Conservation (phyloP, 352 stramenopile genomes). For the Pythium phragmiticola region DNA sequence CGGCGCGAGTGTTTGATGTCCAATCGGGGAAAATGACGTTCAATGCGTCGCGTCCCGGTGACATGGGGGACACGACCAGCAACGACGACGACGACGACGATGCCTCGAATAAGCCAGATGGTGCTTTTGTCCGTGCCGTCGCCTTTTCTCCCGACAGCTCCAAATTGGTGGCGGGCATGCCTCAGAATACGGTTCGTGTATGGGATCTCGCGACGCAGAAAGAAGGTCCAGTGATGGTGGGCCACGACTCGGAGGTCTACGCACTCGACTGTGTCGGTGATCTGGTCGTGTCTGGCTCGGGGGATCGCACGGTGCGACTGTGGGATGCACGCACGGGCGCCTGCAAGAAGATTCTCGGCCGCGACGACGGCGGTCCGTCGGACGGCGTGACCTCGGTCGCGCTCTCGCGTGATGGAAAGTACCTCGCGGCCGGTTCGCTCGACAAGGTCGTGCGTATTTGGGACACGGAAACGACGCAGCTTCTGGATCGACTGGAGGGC, state of each 20-base stretch:
- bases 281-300: slow-evolving; percentile 81
- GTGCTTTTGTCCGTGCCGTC: slow-evolving; percentile 79
- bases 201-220: slow-evolving; percentile 83
- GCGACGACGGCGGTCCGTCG: slow-evolving; percentile 70
- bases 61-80: slow-evolving; percentile 26
- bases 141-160: slow-evolving; percentile 84
- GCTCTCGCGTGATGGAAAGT: slow-evolving; percentile 71
- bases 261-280: slow-evolving; percentile 85
- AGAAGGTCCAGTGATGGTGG: slow-evolving; percentile 76
- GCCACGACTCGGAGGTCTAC: slow-evolving; percentile 86
- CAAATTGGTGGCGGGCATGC: slow-evolving; percentile 86
- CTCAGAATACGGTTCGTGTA: slow-evolving; percentile 83
- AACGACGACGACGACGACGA: slow-evolving; percentile 21
- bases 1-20: slow-evolving; percentile 83
- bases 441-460: slow-evolving; percentile 88
- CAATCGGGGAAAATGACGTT: slow-evolving; percentile 81
- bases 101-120: slow-evolving; percentile 62
- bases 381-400: slow-evolving; percentile 83
- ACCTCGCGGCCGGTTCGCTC: slow-evolving; percentile 76
- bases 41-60: slow-evolving; percentile 55
- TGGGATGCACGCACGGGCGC: slow-evolving; percentile 80
- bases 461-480: slow-evolving; percentile 77
- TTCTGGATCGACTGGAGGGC: slow-evolving; percentile 78
- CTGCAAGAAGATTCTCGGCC: slow-evolving; percentile 85
- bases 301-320: slow-evolving; percentile 77